Evolutionary conservation across 2,329 filamentous ascomycete genomes (phyloP), one percentile per base, ranked within the genome.

Genomic region (Curvularia sp.): DNA sequence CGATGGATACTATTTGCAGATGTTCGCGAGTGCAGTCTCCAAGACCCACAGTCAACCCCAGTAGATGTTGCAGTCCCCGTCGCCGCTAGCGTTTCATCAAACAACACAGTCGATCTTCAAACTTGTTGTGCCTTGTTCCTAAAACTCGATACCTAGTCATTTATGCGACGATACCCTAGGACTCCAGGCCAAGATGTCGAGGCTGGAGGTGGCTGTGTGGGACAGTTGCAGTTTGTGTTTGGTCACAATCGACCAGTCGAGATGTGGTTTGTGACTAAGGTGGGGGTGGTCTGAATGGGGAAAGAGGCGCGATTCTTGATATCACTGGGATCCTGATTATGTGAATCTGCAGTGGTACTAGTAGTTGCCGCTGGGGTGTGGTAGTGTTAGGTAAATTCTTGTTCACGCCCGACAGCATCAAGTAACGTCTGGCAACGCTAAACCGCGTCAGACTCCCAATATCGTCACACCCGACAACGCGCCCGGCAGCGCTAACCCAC

Each of bases 31-130:
- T 38, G 35, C 2, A 18, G 35, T 38, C 35, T 18, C 35, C 13
- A 15, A 38, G 35, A 18, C 22, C 47, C 33, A 49, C 33, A 26
- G 47, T 12, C 9, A 31, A 15, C 26, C 28, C 26, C 28, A 33
- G 30, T 35, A 35, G 28, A 53, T 62, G 64, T 66, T 58, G 64
- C 62, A 67, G 51, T 30, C 55, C 26, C 47, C 54, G 64, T 64
- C 61, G 58, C 64, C 49, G 35, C 63, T 63, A 67, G 65, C 50
- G 66, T 69, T 69, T 69, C 66, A 69, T 61, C 55, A 66, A 65
- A 64, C 63, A 56, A 60, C 54, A 56, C 48, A 46, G 52, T 38
- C 58, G 58, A 66, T 66, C 61, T 63, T 56, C 63, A 68, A 68
- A 68, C 66, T 64, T 51, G 9, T 38, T 35, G 26, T 57, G 62